These are phyloP conservation scores for Acanthamoeba divionensis DNA, from an alignment of 208 protist genomes.

Conservation along the genomic window DNA sequence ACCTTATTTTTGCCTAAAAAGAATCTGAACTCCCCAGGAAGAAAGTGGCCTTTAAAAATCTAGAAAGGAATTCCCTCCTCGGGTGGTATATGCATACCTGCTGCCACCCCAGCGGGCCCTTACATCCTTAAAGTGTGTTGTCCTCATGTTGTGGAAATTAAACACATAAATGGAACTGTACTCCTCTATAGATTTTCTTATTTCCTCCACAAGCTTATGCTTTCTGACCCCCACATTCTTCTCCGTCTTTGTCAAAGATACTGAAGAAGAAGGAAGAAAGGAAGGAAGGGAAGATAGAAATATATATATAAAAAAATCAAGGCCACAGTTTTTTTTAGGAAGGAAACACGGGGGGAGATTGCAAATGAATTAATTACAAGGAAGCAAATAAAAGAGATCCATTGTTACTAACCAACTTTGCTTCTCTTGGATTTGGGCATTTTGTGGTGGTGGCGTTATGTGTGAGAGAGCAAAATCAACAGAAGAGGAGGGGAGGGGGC, in stretches of 20 bases:
- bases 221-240: constrained; percentile 49
- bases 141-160: constrained; percentile 68
- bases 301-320: too few relatives aligned
- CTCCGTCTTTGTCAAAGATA: constrained; percentile 58
- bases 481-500: too few relatives aligned
- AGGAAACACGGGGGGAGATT: too few relatives aligned
- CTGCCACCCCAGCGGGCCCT: constrained; percentile 56
- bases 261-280: not conserved
- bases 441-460: too few relatives aligned
- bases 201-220: constrained; percentile 38
- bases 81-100: not conserved
- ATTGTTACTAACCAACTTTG: too few relatives aligned
- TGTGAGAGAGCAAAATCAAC: too few relatives aligned
- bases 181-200: constrained; percentile 19
- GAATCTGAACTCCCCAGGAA: constrained; percentile 53
- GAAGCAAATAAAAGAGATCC: too few relatives aligned
- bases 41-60: constrained; percentile 8
- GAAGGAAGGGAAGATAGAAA: too few relatives aligned
- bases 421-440: too few relatives aligned
- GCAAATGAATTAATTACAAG: too few relatives aligned
- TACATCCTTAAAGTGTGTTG: constrained; percentile 68
- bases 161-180: constrained; percentile 54
- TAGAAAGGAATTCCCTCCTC: not conserved
- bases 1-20: constrained; percentile 79
- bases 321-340: too few relatives aligned